Conservation (phyloP, 2,329 filamentous ascomycete species). For the Gliomastix tumulicola region DNA sequence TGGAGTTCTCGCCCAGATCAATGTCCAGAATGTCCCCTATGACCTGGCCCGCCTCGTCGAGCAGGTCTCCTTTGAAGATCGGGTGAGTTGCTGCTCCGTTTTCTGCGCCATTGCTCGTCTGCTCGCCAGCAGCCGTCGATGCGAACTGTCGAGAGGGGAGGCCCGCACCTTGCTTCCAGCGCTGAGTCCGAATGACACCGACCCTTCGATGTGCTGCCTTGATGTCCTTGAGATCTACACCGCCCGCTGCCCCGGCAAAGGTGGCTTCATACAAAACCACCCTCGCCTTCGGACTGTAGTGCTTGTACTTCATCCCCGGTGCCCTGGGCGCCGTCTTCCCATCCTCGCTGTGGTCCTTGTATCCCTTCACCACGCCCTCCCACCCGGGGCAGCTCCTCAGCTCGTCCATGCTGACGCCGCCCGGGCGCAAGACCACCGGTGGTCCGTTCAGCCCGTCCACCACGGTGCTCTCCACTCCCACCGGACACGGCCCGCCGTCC, state of each 20-base stretch:
- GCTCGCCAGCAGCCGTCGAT: conserved; percentile 9
- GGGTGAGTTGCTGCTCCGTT: conserved; percentile 23
- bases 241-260: conserved; percentile 22
- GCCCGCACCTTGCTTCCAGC: conserved; percentile 40
- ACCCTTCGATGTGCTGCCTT: conserved; percentile 19
- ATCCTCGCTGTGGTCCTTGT: conserved; percentile 66
- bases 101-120: conserved; percentile 15
- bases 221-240: conserved; percentile 27
- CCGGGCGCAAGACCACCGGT: conserved; percentile 77
- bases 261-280: conserved; percentile 73
- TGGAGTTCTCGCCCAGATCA: conserved; percentile 61
- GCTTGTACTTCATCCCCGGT: conserved; percentile 98
- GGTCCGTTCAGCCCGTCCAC: conserved; percentile 82
- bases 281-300: conserved; percentile 86
- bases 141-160: conserved; percentile 22
- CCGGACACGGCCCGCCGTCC: conserved; percentile 77
- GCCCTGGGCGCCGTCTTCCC: conserved; percentile 65
- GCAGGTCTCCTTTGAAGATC: conserved; percentile 32
- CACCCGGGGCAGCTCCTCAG: conserved; percentile 70
- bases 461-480: conserved; percentile 95
- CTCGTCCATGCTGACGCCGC: conserved; percentile 78
- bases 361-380: conserved; percentile 70
- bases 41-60: conserved; percentile 18
- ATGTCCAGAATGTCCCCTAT: conserved; percentile 57
- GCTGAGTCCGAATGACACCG: conserved; percentile 48